Conservation (phyloP, 73 alveolate genomes). For the Tetrahymena malaccensis region DNA sequence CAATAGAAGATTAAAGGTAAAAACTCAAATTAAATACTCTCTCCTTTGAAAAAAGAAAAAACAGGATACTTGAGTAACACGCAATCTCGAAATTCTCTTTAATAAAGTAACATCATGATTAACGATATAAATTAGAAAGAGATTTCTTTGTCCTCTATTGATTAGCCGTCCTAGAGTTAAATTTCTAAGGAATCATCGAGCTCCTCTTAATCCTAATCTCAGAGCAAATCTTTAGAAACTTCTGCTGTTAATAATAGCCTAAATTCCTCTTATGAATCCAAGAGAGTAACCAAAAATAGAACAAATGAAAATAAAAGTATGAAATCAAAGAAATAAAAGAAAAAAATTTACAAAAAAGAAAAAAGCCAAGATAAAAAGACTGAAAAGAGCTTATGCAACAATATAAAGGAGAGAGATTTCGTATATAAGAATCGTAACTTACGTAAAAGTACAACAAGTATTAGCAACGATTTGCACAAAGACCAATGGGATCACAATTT, state of each 20-base stretch:
- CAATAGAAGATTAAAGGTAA: not conserved
- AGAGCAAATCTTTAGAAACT: not conserved
- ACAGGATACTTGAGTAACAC: not conserved
- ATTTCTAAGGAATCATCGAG: not conserved
- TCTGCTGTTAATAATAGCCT: not conserved
- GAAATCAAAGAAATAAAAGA: not conserved
- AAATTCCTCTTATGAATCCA: not conserved
- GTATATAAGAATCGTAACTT: not conserved
- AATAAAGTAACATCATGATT: not conserved
- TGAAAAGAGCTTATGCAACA: not conserved
- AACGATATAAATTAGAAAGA: not conserved
- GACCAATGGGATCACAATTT: not conserved
- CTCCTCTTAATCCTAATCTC: not conserved
- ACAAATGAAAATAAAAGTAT: not conserved
- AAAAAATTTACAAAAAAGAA: not conserved
- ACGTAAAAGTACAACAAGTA: not conserved
- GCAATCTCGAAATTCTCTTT: not conserved
- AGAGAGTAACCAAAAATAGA: not conserved
- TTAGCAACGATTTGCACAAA: not conserved
- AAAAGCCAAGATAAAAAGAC: not conserved
- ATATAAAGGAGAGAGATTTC: not conserved
- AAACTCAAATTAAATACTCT: too few relatives aligned
- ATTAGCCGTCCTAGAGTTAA: not conserved
- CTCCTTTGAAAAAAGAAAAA: not conserved
- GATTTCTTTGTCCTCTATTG: not conserved